Base-by-base conservation (phyloP, 495 filamentous ascomycete species). In the Trichoderma orchidacearum region DNA sequence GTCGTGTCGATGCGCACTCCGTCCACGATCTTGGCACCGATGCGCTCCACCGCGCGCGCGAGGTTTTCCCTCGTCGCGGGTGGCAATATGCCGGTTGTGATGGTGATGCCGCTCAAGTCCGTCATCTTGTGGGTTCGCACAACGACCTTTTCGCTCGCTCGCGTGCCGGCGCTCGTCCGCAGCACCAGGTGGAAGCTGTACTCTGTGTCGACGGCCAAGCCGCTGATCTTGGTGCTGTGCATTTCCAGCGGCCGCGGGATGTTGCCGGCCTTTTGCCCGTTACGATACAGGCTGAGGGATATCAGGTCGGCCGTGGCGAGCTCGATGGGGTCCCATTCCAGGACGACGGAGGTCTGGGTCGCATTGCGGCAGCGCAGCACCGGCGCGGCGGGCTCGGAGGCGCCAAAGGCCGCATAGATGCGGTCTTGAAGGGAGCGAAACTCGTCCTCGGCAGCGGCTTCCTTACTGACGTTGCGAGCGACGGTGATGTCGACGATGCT, bases 51-150 rank as follows among this genome's bases (percentile, higher is more conserved):
- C 3, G 90, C 86, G 18, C 75, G 77, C 21, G 79, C 72, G 0
- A 99, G 79, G 38, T 78, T 82, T 56, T 95, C 90, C 59, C 84
- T 80, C 48, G 85, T 77, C 30, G 83, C 78, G 5, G 86, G 74
- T 2, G 90, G 87, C 59, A 99, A 76, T 57, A 95, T 79, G 18
- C 93, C 93, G 5, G 90, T 85, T 12, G 91, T 96, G 56, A 99
- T 86, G 11, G 94, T 97, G 67, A 99, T 94, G 51, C 93, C 93
- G 54, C 85, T 89, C 51, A 99, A 75, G 70, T 99, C 93, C 28
- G 93, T 97, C 94, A 97, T 96, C 76, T 96, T 96, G 73, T 97
- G 94, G 41, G 93, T 99, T 59, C 83, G 82, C 51, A 95, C 89
- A 7, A 80, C 80, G 55, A 99, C 75, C 65, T 87, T 89, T 66